Evolutionary conservation across 2,329 filamentous ascomycete genomes (phyloP).

Genomic region (Sporothrix protearum): DNA sequence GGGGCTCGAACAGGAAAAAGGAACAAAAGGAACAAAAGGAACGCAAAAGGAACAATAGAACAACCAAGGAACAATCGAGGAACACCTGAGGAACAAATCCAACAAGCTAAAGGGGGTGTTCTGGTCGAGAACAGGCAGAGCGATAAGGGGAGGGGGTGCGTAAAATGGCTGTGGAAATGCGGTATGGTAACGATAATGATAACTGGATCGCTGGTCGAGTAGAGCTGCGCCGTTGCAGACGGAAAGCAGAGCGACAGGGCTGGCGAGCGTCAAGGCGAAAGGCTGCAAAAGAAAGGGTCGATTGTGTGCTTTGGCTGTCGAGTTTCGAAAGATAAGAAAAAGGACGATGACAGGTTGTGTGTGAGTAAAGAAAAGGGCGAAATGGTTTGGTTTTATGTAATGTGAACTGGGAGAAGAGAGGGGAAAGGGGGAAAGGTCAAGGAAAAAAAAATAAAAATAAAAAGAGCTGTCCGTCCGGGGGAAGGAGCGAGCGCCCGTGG

Average conservation of each 20-base stretch:
- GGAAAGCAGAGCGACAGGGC: not conserved
- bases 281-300: slow-evolving; percentile 9
- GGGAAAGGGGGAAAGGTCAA: slow-evolving; percentile 29
- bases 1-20: not conserved
- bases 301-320: slow-evolving; percentile 26
- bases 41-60: slow-evolving; percentile 22
- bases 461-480: slow-evolving; percentile 7
- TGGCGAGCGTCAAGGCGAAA: slow-evolving; percentile 6
- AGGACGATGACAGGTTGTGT: slow-evolving; percentile 41
- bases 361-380: slow-evolving; percentile 43
- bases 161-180: not conserved
- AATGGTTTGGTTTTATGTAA: slow-evolving; percentile 50
- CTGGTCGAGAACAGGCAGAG: slow-evolving; percentile 1
- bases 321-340: slow-evolving; percentile 38
- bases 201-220: slow-evolving; percentile 16
- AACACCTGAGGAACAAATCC: slow-evolving; percentile 15
- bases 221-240: slow-evolving; percentile 22
- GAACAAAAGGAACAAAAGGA: slow-evolving; percentile 5
- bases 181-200: slow-evolving; percentile 22
- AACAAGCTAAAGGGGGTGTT: slow-evolving; percentile 11
- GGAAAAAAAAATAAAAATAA: not conserved
- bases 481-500: slow-evolving; percentile 1
- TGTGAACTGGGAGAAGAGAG: slow-evolving; percentile 38
- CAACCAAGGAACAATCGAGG: slow-evolving; percentile 14
- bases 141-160: slow-evolving; percentile 20